Evolutionary conservation across 192 early-diverging fungal species (phyloP), one percentile per base, ranked within the genome.

Genomic region (Pilaira anomala): DNA sequence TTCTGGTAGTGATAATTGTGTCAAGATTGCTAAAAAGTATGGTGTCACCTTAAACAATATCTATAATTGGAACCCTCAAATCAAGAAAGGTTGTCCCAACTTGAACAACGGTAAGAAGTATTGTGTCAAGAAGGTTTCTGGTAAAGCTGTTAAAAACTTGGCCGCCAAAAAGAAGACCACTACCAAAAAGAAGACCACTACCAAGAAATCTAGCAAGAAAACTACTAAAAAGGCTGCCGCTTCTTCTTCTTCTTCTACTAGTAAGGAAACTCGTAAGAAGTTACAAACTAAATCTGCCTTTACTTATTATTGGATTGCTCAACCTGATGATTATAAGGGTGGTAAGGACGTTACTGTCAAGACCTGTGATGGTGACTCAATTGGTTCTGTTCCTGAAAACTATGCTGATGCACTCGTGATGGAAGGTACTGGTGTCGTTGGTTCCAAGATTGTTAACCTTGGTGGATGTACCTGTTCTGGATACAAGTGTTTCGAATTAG

Each of bases 261-360:
- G 29, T 16, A 56, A 48, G 36, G 45, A 49, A 41, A 39, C 44
- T 2, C 53, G 52, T 18, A 45, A 60, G 48, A 62, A 65, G 52
- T n/a, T 76, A 36, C 65, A 76, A 60, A 24, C 48, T 14, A 11
- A 53, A 6, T 57, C 59, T 16, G 68, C 64, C 2, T 71, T 76
- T n/a, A 76, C 74, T 16, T 76, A 76, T 30, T 76, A 76, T 49
- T 76, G 74, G 74, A 76, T 63, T 30, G 74, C 74, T 52, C 62
- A 60, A 33, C 53, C 60, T 3, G 55, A 56, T 11, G 74, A 76
- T 28, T 76, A 76, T 26, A 58, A 39, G 22, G 54, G 48, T 1
- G 60, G 68, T 4, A 66, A 67, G 41, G 55, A 22, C 14, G 66
- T 67, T 19, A 41, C 54, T 25, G 50, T 76, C 65, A 71, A 71